Base-by-base conservation (phyloP, 768 basidiomycete species). In the Hygrophoropsis aurantiaca region DNA sequence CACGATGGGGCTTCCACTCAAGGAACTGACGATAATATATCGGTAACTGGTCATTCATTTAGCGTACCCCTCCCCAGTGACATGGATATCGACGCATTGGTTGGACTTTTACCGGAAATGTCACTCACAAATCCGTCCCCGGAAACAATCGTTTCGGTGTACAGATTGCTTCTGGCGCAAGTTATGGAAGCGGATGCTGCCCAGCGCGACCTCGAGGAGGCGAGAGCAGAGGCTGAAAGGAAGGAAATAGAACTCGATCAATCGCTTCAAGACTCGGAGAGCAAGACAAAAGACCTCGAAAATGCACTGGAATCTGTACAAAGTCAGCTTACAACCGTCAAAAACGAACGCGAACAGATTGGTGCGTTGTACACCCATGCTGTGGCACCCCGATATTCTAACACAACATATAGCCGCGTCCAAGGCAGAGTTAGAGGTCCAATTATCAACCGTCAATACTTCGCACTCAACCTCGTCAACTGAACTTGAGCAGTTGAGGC, bases 231-330 rank as follows among this genome's bases (percentile, higher is more conserved):
- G 39, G 60, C 73, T 9, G 79, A 87, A 56, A 79, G 77, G 64
- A 86, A 85, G 62, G 89, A 91, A 45, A 72, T 93, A 2, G 90
- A 94, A 63, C 71, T 92, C 27, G 90, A 93, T 62, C 90, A 92
- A 66, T 82, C 87, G 5, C 63, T 90, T 27, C 86, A 90, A 56
- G 90, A 93, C 61, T 79, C 77, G 43, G 88, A 93, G 60, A 78
- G 72, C 1, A 66, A 74, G 40, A 65, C 78, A 1, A 77, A 75
- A 42, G 82, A 87, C 25, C 57, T 83, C 10, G 85, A 87, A 56
- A 58, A 56, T 0, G 66, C 79, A 1, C 51, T 82, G 24, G 80
- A 84, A 44, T 52, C 57, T 37, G 62, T 77, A 4, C 80, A 82
- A 51, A 71, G 72, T 21, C 84, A 92, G 57, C 62, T 90, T 2